phyloP scores from a whole-genome alignment of 2,329 filamentous ascomycete species.

The Monosporascus cannonballus region DNA sequence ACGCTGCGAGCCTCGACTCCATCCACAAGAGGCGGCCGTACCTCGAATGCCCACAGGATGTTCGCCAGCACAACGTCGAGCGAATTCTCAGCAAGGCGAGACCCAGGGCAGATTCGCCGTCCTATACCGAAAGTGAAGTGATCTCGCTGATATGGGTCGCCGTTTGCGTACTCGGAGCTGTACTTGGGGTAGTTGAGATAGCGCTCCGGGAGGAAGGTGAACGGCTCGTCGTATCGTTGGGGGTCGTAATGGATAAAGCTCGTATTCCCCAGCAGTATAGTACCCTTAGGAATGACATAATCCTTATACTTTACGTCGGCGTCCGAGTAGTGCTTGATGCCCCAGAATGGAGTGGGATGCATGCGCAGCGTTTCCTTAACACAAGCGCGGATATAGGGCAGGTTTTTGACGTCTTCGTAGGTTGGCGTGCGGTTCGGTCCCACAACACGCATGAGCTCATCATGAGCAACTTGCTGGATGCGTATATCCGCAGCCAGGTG shows the following conservation, averaged over 20 bases:
- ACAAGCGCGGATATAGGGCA: slow-evolving; percentile 28
- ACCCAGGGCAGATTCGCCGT: slow-evolving; percentile 38
- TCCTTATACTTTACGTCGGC: slow-evolving; percentile 38
- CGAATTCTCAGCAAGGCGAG: slow-evolving; percentile 41
- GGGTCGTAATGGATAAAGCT: slow-evolving; percentile 15
- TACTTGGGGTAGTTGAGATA: slow-evolving; percentile 9
- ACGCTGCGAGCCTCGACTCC: slow-evolving; percentile 1
- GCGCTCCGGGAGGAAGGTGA: slow-evolving; percentile 12
- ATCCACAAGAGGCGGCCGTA: slow-evolving; percentile 10
- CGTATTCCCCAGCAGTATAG: slow-evolving; percentile 32
- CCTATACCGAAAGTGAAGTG: slow-evolving; percentile 40
- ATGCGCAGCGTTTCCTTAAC: slow-evolving; percentile 25
- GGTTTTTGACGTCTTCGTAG: slow-evolving; percentile 20
- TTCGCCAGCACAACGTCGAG: slow-evolving; percentile 21
- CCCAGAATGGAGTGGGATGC: slow-evolving; percentile 19
- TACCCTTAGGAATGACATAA: slow-evolving; percentile 38
- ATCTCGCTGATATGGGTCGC: slow-evolving; percentile 25
- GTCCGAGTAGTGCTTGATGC: slow-evolving; percentile 36
- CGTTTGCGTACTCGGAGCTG: slow-evolving; percentile 16
- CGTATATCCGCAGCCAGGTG: slow-evolving; percentile 11
- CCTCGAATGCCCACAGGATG: slow-evolving; percentile 39
- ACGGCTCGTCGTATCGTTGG: slow-evolving; percentile 10
- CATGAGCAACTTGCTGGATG: slow-evolving; percentile 34
- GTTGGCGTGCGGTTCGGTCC: slow-evolving; percentile 23
- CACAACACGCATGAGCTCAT: slow-evolving; percentile 33